Base-by-base conservation (phyloP, 331 rosid species). In the Quercus lobata region DNA sequence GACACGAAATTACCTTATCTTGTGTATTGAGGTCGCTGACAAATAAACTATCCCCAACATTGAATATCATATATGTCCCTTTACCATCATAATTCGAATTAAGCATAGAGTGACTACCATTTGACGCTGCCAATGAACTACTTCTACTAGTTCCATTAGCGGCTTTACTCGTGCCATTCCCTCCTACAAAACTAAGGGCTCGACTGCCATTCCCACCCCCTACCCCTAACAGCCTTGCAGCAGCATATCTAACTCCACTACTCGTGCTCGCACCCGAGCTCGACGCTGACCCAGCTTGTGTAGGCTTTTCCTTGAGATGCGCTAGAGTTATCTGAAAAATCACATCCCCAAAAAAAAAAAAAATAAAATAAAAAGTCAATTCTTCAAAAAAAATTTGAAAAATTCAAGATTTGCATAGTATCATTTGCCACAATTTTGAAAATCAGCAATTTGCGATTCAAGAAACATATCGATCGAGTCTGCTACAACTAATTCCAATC, bases 1-100 rank as follows among this genome's bases (percentile, higher is more conserved):
- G 24, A 34, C 25, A 19, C 54, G 24, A 35, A 9, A 74, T 75
- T 90, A 95, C 99, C 98, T 95, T 96, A 83, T 96, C 99, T 55
- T 84, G 97, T 61, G 99, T 90, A 86, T 93, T 93, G 82, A 96
- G 92, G 80, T 93, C 99, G 62, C 99, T 94, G 44, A 96, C 81
- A 81, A 93, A 96, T 76, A 96, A 87, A 15, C 97, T 92, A 85
- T 96, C 99, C 58, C 99, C 98, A 24, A 89, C 99, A 83, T 93
- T 93, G 87, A 96, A 96, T 73, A 93, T 86, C 92, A 96, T 78
- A 61, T 89, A 96, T 11, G 91, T 83, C 57, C 99, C 99, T 76
- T 90, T 96, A 62, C 98, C 98, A 65, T 96, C 99, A 84, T 86
- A 96, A 85, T 93, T 93, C 1, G 91, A 86, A 85, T 87, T 93